Conservation (phyloP, 75 land plant species). For the Ceratopteris richardii region DNA sequence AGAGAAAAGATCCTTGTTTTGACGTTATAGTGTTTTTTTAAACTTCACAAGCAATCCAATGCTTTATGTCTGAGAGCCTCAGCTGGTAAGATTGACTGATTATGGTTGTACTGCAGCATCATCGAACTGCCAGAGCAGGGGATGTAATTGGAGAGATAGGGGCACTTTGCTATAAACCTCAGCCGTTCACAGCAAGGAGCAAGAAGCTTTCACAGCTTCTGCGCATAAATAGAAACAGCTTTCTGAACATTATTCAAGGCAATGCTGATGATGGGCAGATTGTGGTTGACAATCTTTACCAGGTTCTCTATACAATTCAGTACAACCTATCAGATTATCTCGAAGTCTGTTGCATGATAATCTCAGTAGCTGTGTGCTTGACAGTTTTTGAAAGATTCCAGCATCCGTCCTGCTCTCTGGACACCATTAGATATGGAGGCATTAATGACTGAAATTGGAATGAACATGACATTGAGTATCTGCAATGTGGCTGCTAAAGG, state of each 20-base stretch:
- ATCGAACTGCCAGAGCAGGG: conserved; percentile 27
- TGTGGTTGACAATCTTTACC: conserved; percentile 35
- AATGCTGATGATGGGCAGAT: conserved; percentile 36
- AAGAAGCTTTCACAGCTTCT: conserved; percentile 44
- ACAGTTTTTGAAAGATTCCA: conserved; percentile 56
- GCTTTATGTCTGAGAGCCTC: too few species aligned
- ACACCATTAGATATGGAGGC: conserved; percentile 41
- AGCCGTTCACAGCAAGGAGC: conserved; percentile 55
- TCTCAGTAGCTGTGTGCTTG: not conserved
- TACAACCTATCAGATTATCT: too few species aligned
- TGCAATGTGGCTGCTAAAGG: conserved; percentile 40
- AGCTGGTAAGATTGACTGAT: not conserved
- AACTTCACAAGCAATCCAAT: too few species aligned
- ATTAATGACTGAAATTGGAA: conserved; percentile 14
- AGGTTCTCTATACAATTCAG: conserved; percentile 31
- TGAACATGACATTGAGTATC: conserved; percentile 38
- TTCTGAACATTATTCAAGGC: conserved; percentile 38
- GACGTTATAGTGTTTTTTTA: too few species aligned
- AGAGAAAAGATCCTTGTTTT: too few species aligned
- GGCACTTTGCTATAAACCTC: conserved; percentile 50
- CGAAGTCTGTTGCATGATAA: too few species aligned
- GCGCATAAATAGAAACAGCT: conserved; percentile 42
- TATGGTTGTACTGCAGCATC: conserved; percentile 16
- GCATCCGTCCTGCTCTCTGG: conserved; percentile 31
- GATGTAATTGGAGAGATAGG: conserved; percentile 58